phyloP scores from a whole-genome alignment of 169 alveolate species.

The Plasmodium malariae region DNA sequence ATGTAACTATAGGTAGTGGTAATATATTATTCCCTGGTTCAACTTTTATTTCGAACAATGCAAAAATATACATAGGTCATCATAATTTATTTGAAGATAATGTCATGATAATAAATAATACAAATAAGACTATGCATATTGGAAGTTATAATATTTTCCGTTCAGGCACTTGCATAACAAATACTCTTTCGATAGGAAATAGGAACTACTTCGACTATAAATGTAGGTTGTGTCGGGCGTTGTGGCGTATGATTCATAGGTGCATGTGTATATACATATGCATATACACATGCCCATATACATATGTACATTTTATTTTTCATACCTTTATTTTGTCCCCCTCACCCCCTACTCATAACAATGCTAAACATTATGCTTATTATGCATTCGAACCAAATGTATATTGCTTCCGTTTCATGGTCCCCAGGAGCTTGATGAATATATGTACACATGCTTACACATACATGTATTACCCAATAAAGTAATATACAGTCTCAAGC shows the following conservation, averaged over 20 bases:
- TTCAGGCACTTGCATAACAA: constrained; percentile 41
- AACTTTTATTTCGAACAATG: background rate
- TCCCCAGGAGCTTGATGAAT: too few relatives aligned
- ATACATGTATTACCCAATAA: too few relatives aligned
- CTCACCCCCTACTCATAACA: too few relatives aligned
- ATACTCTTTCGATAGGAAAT: constrained; percentile 41
- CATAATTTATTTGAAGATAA: constrained; percentile 61
- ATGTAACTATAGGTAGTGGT: constrained; percentile 46
- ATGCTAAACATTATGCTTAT: too few relatives aligned
- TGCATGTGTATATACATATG: background rate
- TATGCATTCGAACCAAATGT: too few relatives aligned
- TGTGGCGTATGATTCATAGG: background rate
- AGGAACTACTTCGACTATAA: constrained; percentile 56
- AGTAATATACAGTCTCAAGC: too few relatives aligned
- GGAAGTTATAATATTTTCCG: constrained; percentile 66
- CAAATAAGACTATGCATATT: constrained; percentile 47
- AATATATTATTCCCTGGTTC: constrained; percentile 64
- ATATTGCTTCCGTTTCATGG: too few relatives aligned
- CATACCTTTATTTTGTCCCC: background rate
- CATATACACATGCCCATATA: too few relatives aligned
- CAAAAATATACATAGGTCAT: constrained; percentile 38
- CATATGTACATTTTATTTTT: background rate
- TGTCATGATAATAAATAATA: constrained; percentile 45
- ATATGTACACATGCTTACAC: too few relatives aligned
- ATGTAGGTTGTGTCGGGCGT: background rate